phyloP scores from a whole-genome alignment of 495 filamentous ascomycete species.

The Penicillium cinerascens region DNA sequence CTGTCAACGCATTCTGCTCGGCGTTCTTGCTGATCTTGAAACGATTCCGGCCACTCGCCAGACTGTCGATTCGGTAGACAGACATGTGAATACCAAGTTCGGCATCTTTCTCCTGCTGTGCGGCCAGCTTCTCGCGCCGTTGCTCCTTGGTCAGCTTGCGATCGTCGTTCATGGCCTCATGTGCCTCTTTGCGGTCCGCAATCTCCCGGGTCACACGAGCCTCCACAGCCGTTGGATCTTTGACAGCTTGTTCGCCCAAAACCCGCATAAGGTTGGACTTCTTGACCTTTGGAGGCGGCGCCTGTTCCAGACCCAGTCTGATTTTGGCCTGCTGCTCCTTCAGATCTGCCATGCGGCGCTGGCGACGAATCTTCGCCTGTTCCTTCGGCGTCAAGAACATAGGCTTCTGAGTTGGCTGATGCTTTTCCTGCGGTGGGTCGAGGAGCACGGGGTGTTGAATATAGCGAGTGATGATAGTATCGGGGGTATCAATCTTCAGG shows the following conservation, averaged over 20 bases:
- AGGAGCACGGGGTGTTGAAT: constrained; percentile 93
- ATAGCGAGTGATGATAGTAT: constrained; percentile 83
- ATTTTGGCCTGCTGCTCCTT: constrained; percentile 98
- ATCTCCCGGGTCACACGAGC: constrained; percentile 90
- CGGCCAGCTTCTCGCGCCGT: constrained; percentile 75
- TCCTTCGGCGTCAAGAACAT: constrained; percentile 92
- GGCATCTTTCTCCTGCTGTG: constrained; percentile 84
- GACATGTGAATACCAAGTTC: constrained; percentile 76
- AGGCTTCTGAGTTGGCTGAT: constrained; percentile 73
- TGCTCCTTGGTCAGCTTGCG: constrained; percentile 90
- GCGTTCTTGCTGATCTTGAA: constrained; percentile 92
- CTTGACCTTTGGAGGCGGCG: constrained; percentile 91
- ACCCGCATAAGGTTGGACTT: constrained; percentile 96
- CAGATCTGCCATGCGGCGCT: constrained; percentile 83
- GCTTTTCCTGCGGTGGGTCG: constrained; percentile 85
- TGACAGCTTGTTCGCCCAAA: constrained; percentile 93
- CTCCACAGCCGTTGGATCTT: constrained; percentile 96
- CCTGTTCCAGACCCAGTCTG: constrained; percentile 79
- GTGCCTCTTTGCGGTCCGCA: constrained; percentile 71
- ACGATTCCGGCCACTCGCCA: constrained; percentile 86
- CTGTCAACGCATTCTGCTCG: constrained; percentile 79
- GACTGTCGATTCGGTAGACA: constrained; percentile 83
- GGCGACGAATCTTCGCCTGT: constrained; percentile 84
- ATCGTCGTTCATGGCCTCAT: constrained; percentile 76
- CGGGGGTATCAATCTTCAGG: constrained; percentile 71